Percentiles rank a stretch among this genome's conserved stretches.
These are phyloP conservation scores for Magnolia officinalis DNA, from an alignment of 164 flowering plant genomes.

Conservation along the genomic window DNA sequence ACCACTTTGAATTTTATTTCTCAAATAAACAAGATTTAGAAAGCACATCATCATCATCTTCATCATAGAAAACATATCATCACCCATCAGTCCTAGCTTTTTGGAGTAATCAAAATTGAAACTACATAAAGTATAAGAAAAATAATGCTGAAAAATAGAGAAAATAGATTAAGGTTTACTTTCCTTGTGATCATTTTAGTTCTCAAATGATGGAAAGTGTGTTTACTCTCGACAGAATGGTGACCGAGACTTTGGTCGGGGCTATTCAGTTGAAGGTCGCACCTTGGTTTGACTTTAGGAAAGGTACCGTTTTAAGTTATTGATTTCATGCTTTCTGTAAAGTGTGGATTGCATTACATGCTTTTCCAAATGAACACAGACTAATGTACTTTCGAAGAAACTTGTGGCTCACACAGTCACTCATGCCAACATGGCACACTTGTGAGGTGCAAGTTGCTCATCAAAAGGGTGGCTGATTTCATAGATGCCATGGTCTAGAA, in stretches of 20 bases:
- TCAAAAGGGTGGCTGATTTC: background rate
- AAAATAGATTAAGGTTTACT: no score
- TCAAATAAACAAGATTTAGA: no score
- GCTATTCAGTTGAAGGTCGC: conserved; percentile 40
- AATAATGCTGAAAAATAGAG: no score
- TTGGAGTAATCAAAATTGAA: no score
- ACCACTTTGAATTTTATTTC: no score
- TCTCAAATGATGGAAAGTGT: conserved; percentile 92
- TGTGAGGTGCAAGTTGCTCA: background rate
- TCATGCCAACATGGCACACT: background rate
- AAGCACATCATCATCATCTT: no score
- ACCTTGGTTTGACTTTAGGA: conserved; percentile 9
- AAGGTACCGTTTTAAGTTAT: background rate
- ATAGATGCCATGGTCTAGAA: background rate
- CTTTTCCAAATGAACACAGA: background rate
- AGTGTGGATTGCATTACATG: background rate
- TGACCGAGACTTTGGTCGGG: conserved; percentile 55
- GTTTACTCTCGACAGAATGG: conserved; percentile 62
- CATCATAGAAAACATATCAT: no score
- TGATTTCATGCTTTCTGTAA: background rate
- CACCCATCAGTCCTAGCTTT: no score
- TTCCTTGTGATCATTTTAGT: no score
- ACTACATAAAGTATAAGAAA: no score
- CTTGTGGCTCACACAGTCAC: background rate
- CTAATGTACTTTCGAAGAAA: no score